phyloP scores from a whole-genome alignment of 2,329 filamentous ascomycete species.

The Aspergillus jensenii region DNA sequence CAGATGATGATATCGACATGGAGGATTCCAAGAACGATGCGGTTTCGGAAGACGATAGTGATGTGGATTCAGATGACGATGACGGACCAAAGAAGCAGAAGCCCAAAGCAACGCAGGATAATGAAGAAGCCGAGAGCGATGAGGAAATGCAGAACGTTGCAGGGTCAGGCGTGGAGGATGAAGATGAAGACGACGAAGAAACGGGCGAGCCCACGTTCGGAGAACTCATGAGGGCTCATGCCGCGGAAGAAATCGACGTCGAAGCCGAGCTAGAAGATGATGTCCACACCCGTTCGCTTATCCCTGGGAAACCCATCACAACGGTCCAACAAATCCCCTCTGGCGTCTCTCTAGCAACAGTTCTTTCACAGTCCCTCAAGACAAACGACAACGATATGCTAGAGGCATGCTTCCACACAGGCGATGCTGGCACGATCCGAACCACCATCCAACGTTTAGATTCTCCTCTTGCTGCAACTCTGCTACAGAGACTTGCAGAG shows the following conservation, averaged over 20 bases:
- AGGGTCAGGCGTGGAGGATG: constrained; percentile 32
- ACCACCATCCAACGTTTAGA: constrained; percentile 89
- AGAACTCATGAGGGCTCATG: constrained; percentile 72
- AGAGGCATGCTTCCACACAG: constrained; percentile 85
- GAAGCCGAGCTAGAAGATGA: constrained; percentile 49
- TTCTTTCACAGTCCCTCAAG: constrained; percentile 88
- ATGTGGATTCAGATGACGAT: constrained; percentile 22
- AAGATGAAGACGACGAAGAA: constrained; percentile 42
- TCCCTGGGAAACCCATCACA: constrained; percentile 46
- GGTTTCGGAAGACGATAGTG: constrained; percentile 28
- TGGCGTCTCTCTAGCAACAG: constrained; percentile 80
- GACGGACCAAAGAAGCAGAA: constrained; percentile 20
- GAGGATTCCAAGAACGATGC: constrained; percentile 39
- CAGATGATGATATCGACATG: constrained; percentile 45
- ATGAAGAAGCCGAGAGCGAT: constrained; percentile 21
- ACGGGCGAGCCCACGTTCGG: constrained; percentile 72
- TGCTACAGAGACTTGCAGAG: constrained; percentile 83
- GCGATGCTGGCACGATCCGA: constrained; percentile 73
- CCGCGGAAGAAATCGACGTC: constrained; percentile 75
- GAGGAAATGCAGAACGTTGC: constrained; percentile 34
- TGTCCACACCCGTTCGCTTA: constrained; percentile 44
- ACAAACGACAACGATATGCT: constrained; percentile 89
- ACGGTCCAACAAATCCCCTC: constrained; percentile 61
- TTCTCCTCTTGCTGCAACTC: constrained; percentile 72
- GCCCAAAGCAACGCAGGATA: constrained; percentile 18